phyloP scores from a whole-genome alignment of 768 basidiomycete genomes.

The Amanita rimosa region DNA sequence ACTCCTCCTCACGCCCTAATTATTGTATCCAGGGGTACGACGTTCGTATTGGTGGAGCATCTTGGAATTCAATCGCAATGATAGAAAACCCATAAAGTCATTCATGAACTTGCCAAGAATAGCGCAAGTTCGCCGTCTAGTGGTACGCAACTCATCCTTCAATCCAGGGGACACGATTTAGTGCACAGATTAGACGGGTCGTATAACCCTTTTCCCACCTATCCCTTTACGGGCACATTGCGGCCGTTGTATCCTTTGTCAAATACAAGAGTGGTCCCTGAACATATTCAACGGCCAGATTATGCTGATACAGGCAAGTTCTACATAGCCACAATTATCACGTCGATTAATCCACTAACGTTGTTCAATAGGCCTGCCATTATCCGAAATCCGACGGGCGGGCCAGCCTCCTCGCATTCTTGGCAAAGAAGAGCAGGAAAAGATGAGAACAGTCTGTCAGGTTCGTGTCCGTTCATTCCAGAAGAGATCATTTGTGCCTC shows the following conservation, averaged over 20 bases:
- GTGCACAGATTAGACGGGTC: slow-evolving; percentile 42
- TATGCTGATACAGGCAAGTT: slow-evolving; percentile 51
- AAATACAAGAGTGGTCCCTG: slow-evolving; percentile 63
- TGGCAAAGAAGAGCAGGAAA: slow-evolving; percentile 67
- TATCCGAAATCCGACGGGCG: slow-evolving; percentile 41
- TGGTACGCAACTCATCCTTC: background rate
- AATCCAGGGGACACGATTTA: background rate
- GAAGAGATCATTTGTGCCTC: background rate
- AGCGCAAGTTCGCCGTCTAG: slow-evolving; percentile 10
- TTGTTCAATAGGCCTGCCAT: slow-evolving; percentile 52
- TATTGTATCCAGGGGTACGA: slow-evolving; percentile 23
- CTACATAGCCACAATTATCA: background rate
- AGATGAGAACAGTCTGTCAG: slow-evolving; percentile 78
- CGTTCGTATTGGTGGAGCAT: background rate
- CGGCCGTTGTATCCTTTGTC: slow-evolving; percentile 87
- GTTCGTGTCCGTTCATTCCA: slow-evolving; percentile 35
- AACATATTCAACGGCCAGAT: slow-evolving; percentile 79
- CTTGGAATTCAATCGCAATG: background rate
- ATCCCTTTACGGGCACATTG: slow-evolving; percentile 67
- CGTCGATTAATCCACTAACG: background rate
- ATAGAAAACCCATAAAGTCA: slow-evolving; percentile 74
- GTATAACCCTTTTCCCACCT: slow-evolving; percentile 72
- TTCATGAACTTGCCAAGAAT: slow-evolving; percentile 53
- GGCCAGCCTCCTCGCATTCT: slow-evolving; percentile 60
- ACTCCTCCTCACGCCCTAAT: slow-evolving; percentile 6